phyloP scores from a whole-genome alignment of 1,139 yeast genomes.

The Saccharomyces pastorianus region DNA sequence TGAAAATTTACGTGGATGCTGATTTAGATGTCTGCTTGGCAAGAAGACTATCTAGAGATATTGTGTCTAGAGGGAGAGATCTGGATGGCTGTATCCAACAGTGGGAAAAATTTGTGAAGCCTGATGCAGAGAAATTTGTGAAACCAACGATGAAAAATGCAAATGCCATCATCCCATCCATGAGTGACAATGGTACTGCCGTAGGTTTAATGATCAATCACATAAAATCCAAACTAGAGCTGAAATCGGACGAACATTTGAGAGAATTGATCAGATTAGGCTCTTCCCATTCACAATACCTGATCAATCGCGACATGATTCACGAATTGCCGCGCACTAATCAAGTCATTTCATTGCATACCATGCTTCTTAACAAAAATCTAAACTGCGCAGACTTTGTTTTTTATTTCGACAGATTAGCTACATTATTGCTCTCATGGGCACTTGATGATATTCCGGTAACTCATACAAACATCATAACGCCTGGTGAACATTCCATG shows the following conservation, averaged over 20 bases:
- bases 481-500: constrained; percentile 38
- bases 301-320: constrained; percentile 14
- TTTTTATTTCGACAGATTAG: constrained; percentile 76
- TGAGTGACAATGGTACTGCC: constrained; percentile 75
- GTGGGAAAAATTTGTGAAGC: constrained; percentile 88
- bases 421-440: constrained; percentile 55
- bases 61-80: constrained; percentile 77
- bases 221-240: constrained; percentile 59
- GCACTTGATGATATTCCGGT: constrained; percentile 48
- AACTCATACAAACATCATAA: constrained; percentile 31
- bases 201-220: constrained; percentile 72
- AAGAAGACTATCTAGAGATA: constrained; percentile 78
- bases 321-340: constrained; percentile 47
- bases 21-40: constrained; percentile 89
- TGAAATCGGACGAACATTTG: constrained; percentile 62
- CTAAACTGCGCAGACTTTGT: constrained; percentile 70
- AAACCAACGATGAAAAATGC: constrained; percentile 75
- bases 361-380: constrained; percentile 50
- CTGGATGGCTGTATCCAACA: constrained; percentile 73
- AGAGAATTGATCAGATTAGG: constrained; percentile 33
- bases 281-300: constrained; percentile 11
- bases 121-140: constrained; percentile 75
- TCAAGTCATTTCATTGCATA: constrained; percentile 65
- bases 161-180: constrained; percentile 81
- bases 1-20: constrained; percentile 86